Percentiles rank a stretch among this genome's conserved stretches.
These are phyloP conservation scores for Xylariaceae sp. DNA, from an alignment of 2,329 filamentous ascomycete genomes.

Conservation along the genomic window DNA sequence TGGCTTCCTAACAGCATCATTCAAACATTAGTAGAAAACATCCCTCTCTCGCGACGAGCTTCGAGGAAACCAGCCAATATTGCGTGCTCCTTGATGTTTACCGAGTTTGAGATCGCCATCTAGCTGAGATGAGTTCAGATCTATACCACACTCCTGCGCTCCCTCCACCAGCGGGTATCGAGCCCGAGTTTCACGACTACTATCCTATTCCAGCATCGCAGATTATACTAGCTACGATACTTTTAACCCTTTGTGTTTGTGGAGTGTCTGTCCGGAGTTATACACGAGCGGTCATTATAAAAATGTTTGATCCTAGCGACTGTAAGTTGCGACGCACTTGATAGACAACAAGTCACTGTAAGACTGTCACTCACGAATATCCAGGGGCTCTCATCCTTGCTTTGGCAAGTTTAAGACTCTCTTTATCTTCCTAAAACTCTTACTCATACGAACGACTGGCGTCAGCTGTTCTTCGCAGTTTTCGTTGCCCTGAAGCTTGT, in stretches of 20 bases:
- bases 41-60: no score
- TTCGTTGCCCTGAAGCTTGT: constrained; percentile 5
- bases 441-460: not conserved
- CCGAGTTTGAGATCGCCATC: no score
- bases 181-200: constrained; percentile 3
- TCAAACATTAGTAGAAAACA: no score
- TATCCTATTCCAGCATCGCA: constrained; percentile 3
- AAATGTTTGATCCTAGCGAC: constrained; percentile 6
- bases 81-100: no score
- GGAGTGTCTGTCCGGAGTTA: constrained; percentile 4
- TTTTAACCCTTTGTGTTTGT: not conserved
- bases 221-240: constrained; percentile 3
- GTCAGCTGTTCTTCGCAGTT: constrained; percentile 5
- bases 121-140: constrained; percentile 1
- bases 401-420: not conserved
- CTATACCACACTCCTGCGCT: constrained; percentile 6
- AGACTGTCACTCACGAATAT: not conserved
- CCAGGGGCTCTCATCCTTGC: constrained; percentile 7
- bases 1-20: no score
- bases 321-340: constrained; percentile 1
- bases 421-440: not conserved
- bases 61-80: no score
- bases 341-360: not conserved
- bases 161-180: constrained; percentile 4
- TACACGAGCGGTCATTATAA: constrained; percentile 7